Percentiles rank a stretch among this genome's conserved stretches.
These are phyloP conservation scores for Rhododendron griersonianum DNA, from an alignment of 148 eudicot genomes.

Conservation along the genomic window DNA sequence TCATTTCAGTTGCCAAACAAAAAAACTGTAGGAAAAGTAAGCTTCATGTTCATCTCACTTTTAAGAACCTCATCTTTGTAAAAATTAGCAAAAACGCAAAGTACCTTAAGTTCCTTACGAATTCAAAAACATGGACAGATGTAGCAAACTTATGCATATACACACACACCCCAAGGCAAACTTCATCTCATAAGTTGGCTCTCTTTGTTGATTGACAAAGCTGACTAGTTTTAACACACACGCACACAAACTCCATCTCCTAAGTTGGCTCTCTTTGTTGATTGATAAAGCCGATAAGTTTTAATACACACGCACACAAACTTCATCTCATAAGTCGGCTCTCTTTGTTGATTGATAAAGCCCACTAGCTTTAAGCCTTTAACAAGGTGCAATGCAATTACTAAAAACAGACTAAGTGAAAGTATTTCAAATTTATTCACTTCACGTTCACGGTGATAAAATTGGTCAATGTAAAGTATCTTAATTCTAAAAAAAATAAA, in stretches of 20 bases:
- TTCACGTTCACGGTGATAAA: neutral
- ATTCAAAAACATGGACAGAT: neutral
- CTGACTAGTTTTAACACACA: neutral
- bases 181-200: neutral
- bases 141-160: neutral
- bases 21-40: too few relatives aligned
- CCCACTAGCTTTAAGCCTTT: neutral
- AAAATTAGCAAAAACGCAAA: neutral
- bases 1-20: neutral
- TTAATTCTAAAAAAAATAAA: neutral
- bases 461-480: too few relatives aligned
- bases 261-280: neutral
- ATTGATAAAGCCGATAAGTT: neutral
- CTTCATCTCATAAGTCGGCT: neutral
- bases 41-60: neutral
- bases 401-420: neutral
- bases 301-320: neutral
- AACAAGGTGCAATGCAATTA: neutral
- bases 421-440: neutral
- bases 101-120: neutral
- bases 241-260: neutral
- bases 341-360: neutral
- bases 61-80: neutral
- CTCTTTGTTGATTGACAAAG: neutral
- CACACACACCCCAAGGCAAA: neutral